Base-by-base conservation (phyloP, 345 rosid genomes). In the Linum trigynum region DNA sequence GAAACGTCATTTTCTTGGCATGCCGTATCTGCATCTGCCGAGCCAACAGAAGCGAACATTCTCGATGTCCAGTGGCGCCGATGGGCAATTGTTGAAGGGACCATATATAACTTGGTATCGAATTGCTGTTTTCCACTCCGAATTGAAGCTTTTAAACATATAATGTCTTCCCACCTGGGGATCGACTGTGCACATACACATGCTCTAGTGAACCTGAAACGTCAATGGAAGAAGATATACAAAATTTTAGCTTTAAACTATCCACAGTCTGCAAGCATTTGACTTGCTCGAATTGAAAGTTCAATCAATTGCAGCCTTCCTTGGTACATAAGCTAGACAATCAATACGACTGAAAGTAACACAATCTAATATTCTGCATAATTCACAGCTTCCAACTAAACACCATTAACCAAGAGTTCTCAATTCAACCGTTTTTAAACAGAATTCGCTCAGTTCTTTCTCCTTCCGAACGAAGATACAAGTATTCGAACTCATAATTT, bases 171-270 rank as follows among this genome's bases (percentile, higher is more conserved):
- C 43, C 59, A 16, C 38, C 42, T 62, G 65, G 51, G 35, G 45
- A 67, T 41, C 4, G 78, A 65, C 63, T 57, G 62, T 66, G 66
- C 68, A 48, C 51, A 10, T n/a, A 65, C 17, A 43, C 71, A 53
- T 48, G 65, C 58, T 17, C 40, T 79, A 60, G 39, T 63, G 55
- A 40, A 72, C 77, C 89, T 84, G 81, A 72, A 74, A 74, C 7
- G 40, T 63, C 63, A 62, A 59, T 8, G 63, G 15, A 7, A 60
- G 14, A 59, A 69, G 55, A 43, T 23, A 35, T 1, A 23, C 39
- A 39, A 55, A 63, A 63, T 57, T 12, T 55, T 17, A 70, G 17
- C 17, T 23, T 1, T 3, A 62, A 38, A 12, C 9, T 23, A 59
- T 39, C 15, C 53, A 9, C 14, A 48, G 8, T 9, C 53, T 9